Evolutionary conservation across 345 rosid genomes (phyloP), one percentile per base, ranked within the genome.

Genomic region (Gossypium anomalum): DNA sequence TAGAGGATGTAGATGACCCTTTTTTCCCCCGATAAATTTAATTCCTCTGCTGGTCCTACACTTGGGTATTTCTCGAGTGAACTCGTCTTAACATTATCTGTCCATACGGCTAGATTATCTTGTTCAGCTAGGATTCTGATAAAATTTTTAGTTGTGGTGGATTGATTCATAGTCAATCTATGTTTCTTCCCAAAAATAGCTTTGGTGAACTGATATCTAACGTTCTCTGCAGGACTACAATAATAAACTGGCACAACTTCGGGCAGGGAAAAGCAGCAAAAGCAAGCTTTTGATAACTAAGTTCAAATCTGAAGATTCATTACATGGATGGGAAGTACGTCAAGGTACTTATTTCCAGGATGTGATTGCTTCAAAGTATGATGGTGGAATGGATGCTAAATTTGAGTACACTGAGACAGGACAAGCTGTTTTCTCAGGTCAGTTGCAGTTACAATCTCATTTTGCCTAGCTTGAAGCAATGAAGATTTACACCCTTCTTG

Each of bases 311-410:
- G 85, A 78, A 23, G 90, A 88, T 49, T 80, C 98, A 25, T 84
- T 95, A 71, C 41, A 82, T 16, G 97, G 92, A 12, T 95, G 99
- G 99, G 90, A 95, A 81, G 85, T 91, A 68, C 93, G 85, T 70
- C 88, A 85, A 81, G 98, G 99, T 73, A 90, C 96, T 80, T 95
- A 95, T 77, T 95, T 95, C 78, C 94, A 90, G 88, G 97, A 95
- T 69, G 86, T 83, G 34, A 63, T 90, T 75, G 91, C 93, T 77
- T 80, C 90, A 9, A 95, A 90, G 86, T 95, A 86, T 72, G 99
- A 92, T 79, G 98, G 88, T 29, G 98, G 98, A 70, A 92, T 95
- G 93, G 96, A 95, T 81, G 99, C 96, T 65, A 92, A 82, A 82
- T 90, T 95, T 69, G 93, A 92, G 82, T 89, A 84, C 85, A 87